These are phyloP conservation scores for Solanum chacoense DNA, from an alignment of 305 asterid genomes.

Conservation along the genomic window DNA sequence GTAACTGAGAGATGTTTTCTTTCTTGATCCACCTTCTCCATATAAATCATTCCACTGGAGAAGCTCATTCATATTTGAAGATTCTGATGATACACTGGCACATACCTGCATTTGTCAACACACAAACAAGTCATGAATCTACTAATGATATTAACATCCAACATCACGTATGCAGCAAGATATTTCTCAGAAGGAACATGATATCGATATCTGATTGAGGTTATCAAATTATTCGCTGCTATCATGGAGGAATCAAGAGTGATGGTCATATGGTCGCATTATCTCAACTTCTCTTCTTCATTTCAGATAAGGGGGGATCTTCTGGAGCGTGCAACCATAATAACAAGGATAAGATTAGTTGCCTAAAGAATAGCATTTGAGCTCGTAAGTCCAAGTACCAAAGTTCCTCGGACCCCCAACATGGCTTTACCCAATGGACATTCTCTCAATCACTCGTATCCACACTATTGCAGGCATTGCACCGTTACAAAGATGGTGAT, in stretches of 20 bases:
- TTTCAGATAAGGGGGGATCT: neutral
- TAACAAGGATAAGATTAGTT: neutral
- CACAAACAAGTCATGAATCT: neutral
- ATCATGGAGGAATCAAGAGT: neutral
- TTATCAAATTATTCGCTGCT: neutral
- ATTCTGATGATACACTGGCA: conserved; percentile 75
- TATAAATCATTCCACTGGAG: conserved; percentile 78
- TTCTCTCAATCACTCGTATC: neutral
- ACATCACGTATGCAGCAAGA: neutral
- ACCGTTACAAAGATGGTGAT: neutral
- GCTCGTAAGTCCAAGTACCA: neutral
- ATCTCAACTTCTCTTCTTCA: neutral
- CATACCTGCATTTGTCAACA: conserved; percentile 37
- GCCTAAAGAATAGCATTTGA: neutral
- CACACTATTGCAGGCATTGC: neutral
- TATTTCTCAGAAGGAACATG: neutral
- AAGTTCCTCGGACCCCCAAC: neutral
- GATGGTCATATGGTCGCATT: neutral
- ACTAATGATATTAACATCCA: neutral
- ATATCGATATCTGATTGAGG: neutral
- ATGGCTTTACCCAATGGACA: neutral
- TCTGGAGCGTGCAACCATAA: neutral
- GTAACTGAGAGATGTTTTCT: conserved; percentile 69
- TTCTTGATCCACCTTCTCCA: conserved; percentile 80
- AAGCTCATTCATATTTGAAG: conserved; percentile 76